Evolutionary conservation across 768 basidiomycete genomes (phyloP).

Genomic region (Infundibulicybe gibba): DNA sequence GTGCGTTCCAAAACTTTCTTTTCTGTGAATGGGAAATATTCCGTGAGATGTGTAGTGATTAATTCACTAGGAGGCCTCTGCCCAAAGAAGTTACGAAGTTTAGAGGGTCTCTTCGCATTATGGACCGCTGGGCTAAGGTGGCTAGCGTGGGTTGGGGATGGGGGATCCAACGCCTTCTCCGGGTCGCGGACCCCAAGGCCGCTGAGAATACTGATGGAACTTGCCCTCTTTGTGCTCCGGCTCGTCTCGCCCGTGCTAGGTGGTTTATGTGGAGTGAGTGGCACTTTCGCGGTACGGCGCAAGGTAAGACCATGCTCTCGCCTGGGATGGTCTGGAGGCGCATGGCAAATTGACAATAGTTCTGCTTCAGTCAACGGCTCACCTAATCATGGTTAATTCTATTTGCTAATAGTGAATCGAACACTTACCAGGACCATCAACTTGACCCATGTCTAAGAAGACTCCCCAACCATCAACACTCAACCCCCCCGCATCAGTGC

Average conservation of each 20-base stretch:
- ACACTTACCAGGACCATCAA: conserved; percentile 47
- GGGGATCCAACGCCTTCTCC: conserved; percentile 61
- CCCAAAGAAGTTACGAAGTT: conserved; percentile 94
- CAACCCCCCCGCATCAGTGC: conserved; percentile 70
- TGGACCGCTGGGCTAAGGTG: conserved; percentile 28
- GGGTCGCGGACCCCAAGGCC: conserved; percentile 87
- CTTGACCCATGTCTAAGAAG: conserved; percentile 59
- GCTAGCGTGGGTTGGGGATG: conserved; percentile 41
- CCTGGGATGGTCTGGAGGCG: conserved; percentile 70
- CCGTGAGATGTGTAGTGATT: conserved; percentile 89
- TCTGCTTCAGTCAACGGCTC: conserved; percentile 79
- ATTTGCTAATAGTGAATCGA: conserved; percentile 6
- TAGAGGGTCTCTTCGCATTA: conserved; percentile 53
- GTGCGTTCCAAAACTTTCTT: conserved; percentile 88
- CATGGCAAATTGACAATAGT: conserved; percentile 79
- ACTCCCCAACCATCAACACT: conserved; percentile 90
- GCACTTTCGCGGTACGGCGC: conserved; percentile 46
- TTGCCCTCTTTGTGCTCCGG: conserved; percentile 83
- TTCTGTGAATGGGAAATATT: conserved; percentile 94
- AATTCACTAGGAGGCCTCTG: conserved; percentile 97
- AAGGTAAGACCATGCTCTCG: conserved; percentile 80
- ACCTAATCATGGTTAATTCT: conserved; percentile 31
- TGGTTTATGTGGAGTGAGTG: conserved; percentile 6
- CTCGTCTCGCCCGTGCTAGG: conserved; percentile 18
- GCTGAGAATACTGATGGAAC: conserved; percentile 90